Base-by-base conservation (phyloP, 2,329 filamentous ascomycete genomes). In the Aspergillus sojae region DNA sequence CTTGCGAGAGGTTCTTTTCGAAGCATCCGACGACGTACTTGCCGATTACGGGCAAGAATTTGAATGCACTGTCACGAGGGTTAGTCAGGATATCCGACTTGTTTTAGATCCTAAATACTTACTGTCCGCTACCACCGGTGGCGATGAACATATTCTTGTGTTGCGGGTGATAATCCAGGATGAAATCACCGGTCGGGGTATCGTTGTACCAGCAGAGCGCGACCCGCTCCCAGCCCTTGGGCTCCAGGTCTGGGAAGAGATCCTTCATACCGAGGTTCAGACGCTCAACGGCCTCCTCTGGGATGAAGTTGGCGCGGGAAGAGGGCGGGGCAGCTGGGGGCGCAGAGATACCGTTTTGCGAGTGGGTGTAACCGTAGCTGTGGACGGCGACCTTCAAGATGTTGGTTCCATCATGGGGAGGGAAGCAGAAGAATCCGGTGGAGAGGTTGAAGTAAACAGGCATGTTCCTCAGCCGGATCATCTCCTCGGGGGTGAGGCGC, bases 141-240 rank as follows among this genome's bases (percentile, higher is more conserved):
- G 70, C 71, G 50, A 75, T 67, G 46, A 75, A 74, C 43, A 75
- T 45, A 19, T 74, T 74, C 55, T 66, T 75, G 75, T 84, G 85
- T 11, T 82, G 78, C 0, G 89, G 89, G 68, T 91, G 88, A 74
- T 87, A 88, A 70, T 89, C 86, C 63, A 91, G 82, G 56, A 92
- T 80, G 78, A 90, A 92, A 70, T 91, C 87, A 5, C 85, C 89
- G 3, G 85, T 87, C 2, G 85, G 82, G 28, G 89, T 91, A 72
- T 91, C 89, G 2, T 86, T 86, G 72, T 92, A 91, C 89, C 89
- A 91, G 78, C 89, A 92, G 36, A 91, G 74, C 16, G 86, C 81
- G 1, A 84, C 86, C 60, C 81, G 80, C 62, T 79, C 79, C 76
- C 90, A 91, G 0, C 84, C 84, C n/a, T 88, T 80, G 12, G 80